Conservation (phyloP, 2,329 filamentous ascomycete genomes). For the Blumeriella jaapii region DNA sequence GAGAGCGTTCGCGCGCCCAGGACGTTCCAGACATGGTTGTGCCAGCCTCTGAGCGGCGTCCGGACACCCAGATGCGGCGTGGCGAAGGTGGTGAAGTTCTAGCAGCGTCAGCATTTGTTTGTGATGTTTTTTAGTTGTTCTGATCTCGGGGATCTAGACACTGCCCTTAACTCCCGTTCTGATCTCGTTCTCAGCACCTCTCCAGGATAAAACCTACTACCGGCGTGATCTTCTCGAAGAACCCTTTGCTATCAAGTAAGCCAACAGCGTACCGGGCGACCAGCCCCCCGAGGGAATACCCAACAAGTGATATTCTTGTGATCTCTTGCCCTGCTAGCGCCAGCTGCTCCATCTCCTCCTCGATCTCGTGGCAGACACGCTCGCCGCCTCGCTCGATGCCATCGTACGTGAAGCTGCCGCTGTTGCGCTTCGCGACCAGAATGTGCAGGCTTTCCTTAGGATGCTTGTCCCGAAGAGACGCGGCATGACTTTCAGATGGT, state of each 20-base stretch:
- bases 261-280: constrained; percentile 81
- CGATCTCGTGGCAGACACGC: constrained; percentile 55
- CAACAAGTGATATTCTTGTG: constrained; percentile 72
- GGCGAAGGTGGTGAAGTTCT: constrained; percentile 91
- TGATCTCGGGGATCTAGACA: constrained; percentile 1
- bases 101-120: constrained; percentile 4
- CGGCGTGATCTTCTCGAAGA: constrained; percentile 69
- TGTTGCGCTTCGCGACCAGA: constrained; percentile 60
- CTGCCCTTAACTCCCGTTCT: constrained; percentile 2
- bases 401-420: constrained; percentile 61
- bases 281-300: constrained; percentile 82
- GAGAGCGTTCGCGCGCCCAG: constrained; percentile 72
- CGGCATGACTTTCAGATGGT: constrained; percentile 57
- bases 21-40: constrained; percentile 66
- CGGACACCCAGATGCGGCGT: constrained; percentile 72
- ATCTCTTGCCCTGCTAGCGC: constrained; percentile 56
- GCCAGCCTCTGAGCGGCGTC: constrained; percentile 53
- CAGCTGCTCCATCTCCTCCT: constrained; percentile 47
- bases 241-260: constrained; percentile 67
- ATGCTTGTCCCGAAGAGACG: constrained; percentile 49
- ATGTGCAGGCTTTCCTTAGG: constrained; percentile 55
- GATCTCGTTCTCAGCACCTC: neutral
- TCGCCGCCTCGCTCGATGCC: constrained; percentile 58
- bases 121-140: neutral
- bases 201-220: constrained; percentile 43